These are phyloP conservation scores for Penicillium malachiteum DNA, from an alignment of 495 filamentous ascomycete species.

Conservation along the genomic window DNA sequence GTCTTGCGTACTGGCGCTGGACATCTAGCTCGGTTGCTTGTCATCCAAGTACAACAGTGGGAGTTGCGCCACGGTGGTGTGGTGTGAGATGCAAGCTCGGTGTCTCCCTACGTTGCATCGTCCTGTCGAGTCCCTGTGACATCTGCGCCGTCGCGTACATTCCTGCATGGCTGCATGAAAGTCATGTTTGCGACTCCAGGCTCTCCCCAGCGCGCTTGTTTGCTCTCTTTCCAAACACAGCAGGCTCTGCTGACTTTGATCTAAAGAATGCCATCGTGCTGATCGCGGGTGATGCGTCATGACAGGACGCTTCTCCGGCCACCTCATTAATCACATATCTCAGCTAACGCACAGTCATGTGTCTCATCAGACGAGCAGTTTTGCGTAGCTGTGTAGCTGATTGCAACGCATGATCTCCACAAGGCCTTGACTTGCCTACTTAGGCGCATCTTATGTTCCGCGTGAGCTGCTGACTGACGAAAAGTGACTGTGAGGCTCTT, in stretches of 20 bases:
- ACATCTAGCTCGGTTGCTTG: background rate
- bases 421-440: background rate
- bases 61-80: background rate
- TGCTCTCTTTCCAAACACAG: background rate
- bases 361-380: background rate
- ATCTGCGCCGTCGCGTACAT: background rate
- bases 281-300: background rate
- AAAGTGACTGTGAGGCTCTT: background rate
- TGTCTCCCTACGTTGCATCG: background rate
- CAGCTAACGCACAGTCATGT: background rate
- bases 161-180: background rate
- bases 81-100: background rate
- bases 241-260: background rate
- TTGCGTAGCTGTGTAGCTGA: slow-evolving; percentile 1
- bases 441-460: background rate
- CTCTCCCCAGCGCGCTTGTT: background rate
- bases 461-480: slow-evolving; percentile 1
- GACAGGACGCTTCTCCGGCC: background rate
- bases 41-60: background rate
- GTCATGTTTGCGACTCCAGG: background rate
- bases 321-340: background rate
- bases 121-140: background rate
- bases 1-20: background rate
- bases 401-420: background rate
- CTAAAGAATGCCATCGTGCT: background rate